Evolutionary conservation across 2,329 filamentous ascomycete species (phyloP), one percentile per base, ranked within the genome.

Genomic region (Penicillium sp.): DNA sequence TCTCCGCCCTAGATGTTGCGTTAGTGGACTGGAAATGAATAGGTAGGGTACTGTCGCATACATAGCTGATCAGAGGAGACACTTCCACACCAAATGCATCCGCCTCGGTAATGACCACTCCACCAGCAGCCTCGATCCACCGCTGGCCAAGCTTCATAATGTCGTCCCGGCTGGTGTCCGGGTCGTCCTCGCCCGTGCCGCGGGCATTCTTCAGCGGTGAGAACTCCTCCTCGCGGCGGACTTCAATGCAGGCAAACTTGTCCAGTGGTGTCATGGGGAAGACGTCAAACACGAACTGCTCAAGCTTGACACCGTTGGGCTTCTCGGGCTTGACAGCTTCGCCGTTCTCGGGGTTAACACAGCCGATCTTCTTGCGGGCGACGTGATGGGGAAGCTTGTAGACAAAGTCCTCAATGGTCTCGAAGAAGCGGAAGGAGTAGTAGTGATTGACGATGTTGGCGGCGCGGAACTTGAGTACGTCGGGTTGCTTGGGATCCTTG

Each of bases 401-500:
- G 15, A 82, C 84, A 88, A 89, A 96, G 62, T 83, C 76, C 50
- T 93, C 90, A 62, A 96, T 95, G 56, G 83, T 86, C 71, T 95
- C 87, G 42, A 98, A 81, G 81, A 96, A 97, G 60, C 81, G 77
- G 78, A 91, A 92, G 41, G 89, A 95, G 78, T 98, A 98, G 82
- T 97, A 98, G 80, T 98, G 93, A 80, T 98, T 98, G 75, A 98
- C 93, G 63, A 98, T 98, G 78, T 98, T 98, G 66, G 92, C 93
- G 50, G 93, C 92, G 55, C 93, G 87, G 84, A 95, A 97, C 74
- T 92, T 95, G 68, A 98, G 84, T 46, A 96, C 78, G 50, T 82
- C 84, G 3, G 82, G 78, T 65, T 95, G 84, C 72, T 88, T 88
- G 47, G 86, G 74, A 67, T 98, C 93, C 67, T 86, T 82, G 58